A percentile compares a stretch with the other conserved stretches of the same genome.
phyloP scores from a whole-genome alignment of 179 eudicot species.

The Camellia oleifera region DNA sequence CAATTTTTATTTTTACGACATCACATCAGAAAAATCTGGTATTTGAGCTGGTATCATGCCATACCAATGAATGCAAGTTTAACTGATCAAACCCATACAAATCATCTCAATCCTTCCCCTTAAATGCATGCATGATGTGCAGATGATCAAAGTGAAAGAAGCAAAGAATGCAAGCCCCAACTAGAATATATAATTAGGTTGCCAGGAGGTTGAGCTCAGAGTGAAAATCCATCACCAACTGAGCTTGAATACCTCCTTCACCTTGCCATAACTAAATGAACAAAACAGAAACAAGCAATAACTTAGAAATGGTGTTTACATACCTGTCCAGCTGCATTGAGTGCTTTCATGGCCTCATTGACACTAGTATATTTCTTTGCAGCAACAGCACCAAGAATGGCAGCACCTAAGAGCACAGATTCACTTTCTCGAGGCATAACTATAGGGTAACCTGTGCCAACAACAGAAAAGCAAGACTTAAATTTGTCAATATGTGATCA shows the following conservation, averaged over 20 bases:
- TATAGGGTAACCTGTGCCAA: conserved; percentile 67
- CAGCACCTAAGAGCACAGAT: conserved; percentile 92
- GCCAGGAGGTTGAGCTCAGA: not conserved
- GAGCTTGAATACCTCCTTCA: not conserved
- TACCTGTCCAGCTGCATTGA: conserved; percentile 94
- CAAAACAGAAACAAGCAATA: not conserved
- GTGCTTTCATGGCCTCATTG: conserved; percentile 87
- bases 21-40: not conserved
- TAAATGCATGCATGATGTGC: not conserved
- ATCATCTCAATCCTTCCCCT: not conserved
- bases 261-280: not conserved
- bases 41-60: not conserved
- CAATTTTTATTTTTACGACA: not conserved
- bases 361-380: conserved; percentile 74
- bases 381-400: conserved; percentile 97
- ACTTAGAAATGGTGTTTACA: not conserved
- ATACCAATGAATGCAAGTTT: conserved; percentile 4
- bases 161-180: not conserved
- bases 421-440: conserved; percentile 89
- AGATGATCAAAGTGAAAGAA: not conserved
- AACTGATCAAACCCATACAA: not conserved
- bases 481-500: not conserved
- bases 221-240: not conserved
- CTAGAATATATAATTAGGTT: not conserved
- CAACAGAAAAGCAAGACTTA: not conserved